A percentile compares a stretch with the other conserved stretches of the same genome.
Conservation (phyloP, 2,329 filamentous ascomycete genomes). For the Paraphaeosphaeria minitans region DNA sequence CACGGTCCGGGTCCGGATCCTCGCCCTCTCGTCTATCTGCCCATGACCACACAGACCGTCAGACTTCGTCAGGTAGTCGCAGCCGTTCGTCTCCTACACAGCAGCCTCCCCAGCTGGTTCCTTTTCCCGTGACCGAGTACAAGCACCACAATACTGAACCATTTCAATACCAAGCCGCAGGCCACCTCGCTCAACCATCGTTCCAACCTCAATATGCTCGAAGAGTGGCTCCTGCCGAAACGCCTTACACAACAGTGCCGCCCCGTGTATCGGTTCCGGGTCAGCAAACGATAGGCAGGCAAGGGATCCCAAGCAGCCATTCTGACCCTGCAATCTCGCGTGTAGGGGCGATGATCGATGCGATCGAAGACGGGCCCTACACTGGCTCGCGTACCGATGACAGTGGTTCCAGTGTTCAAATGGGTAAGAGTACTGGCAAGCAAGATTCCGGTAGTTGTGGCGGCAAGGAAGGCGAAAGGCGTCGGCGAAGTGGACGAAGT, state of each 20-base stretch:
- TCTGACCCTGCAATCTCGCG: conserved; percentile 29
- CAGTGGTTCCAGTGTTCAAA: conserved; percentile 21
- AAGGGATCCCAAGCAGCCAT: conserved; percentile 24
- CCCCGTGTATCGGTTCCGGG: conserved; percentile 44
- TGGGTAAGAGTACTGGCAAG: conserved; percentile 22
- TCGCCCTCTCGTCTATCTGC: conserved; percentile 26
- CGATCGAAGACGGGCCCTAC: conserved; percentile 15
- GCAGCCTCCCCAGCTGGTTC: conserved; percentile 29
- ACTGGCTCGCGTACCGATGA: conserved; percentile 13
- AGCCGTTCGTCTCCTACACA: conserved; percentile 30
- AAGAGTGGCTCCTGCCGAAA: conserved; percentile 34
- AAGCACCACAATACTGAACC: conserved; percentile 31
- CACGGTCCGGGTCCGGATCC: conserved; percentile 22
- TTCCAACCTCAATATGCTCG: conserved; percentile 36
- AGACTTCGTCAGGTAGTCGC: conserved; percentile 18
- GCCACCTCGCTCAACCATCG: conserved; percentile 29
- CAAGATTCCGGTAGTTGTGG: conserved; percentile 21
- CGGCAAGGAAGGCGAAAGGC: conserved; percentile 32
- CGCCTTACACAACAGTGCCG: conserved; percentile 36
- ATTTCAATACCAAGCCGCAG: conserved; percentile 41
- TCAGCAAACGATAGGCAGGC: conserved; percentile 22
- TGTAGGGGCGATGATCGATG: conserved; percentile 15
- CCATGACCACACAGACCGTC: conserved; percentile 20
- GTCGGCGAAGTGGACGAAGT: conserved; percentile 30
- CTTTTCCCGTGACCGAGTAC: conserved; percentile 35